Conservation (phyloP, 768 basidiomycete genomes). For the Xanthoconium stramineum region DNA sequence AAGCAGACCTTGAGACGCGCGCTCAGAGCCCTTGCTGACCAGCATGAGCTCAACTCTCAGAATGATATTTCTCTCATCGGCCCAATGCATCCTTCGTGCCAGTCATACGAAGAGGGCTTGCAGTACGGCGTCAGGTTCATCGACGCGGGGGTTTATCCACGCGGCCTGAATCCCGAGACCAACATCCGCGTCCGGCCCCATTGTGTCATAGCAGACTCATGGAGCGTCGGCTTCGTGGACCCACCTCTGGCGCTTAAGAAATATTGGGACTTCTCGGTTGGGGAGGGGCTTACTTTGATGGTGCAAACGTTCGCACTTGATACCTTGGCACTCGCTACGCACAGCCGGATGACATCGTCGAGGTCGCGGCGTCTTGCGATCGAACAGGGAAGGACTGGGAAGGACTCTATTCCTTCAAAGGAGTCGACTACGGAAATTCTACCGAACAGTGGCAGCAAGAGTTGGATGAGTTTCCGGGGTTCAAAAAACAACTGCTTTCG, state of each 20-base stretch:
- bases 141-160: too few species aligned
- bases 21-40: not conserved
- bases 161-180: not conserved
- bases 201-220: not conserved
- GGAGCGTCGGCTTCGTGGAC: not conserved
- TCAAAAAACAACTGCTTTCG: not conserved
- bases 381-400: not conserved
- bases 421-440: not conserved
- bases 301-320: not conserved
- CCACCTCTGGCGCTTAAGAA: not conserved
- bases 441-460: not conserved
- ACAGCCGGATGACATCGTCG: not conserved
- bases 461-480: not conserved
- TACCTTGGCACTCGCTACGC: not conserved
- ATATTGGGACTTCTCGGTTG: not conserved
- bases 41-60: not conserved
- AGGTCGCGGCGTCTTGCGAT: not conserved
- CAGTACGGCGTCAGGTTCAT: not conserved
- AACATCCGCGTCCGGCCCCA: not conserved
- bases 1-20: not conserved
- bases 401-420: not conserved
- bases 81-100: not conserved
- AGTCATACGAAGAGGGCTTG: not conserved
- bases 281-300: not conserved
- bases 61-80: not conserved